Evolutionary conservation across 169 alveolate species (phyloP).

Genomic region (Theileria equi): DNA sequence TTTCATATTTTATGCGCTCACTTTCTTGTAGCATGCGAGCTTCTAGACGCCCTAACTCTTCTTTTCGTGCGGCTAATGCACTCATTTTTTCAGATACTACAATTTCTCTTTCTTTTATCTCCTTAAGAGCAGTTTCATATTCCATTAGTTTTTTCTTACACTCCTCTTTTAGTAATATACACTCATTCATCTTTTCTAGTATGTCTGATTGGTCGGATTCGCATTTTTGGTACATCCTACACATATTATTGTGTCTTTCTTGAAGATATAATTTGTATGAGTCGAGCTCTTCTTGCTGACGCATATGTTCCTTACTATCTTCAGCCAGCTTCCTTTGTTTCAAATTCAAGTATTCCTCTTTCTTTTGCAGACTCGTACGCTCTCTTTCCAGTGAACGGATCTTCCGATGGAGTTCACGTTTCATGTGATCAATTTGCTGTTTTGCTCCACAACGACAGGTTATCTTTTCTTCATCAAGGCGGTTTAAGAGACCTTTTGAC

Average conservation of each 20-base stretch:
- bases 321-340: constrained; percentile 24
- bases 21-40: constrained; percentile 32
- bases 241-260: constrained; percentile 48
- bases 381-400: constrained; percentile 32
- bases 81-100: constrained; percentile 44
- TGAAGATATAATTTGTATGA: constrained; percentile 52
- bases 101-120: constrained; percentile 36
- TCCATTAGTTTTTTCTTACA: constrained; percentile 39
- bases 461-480: constrained; percentile 1
- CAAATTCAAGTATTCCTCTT: constrained; percentile 25
- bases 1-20: constrained; percentile 26
- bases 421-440: constrained; percentile 35
- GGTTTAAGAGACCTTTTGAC: not conserved
- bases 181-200: constrained; percentile 41
- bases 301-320: constrained; percentile 3
- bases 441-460: constrained; percentile 60
- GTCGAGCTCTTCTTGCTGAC: constrained; percentile 51
- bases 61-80: constrained; percentile 38
- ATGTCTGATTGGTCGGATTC: constrained; percentile 39
- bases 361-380: constrained; percentile 1
- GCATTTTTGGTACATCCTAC: constrained; percentile 35
- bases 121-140: constrained; percentile 44
- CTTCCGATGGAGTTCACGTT: constrained; percentile 34
- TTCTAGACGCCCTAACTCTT: constrained; percentile 51
- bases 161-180: constrained; percentile 40